These are phyloP conservation scores for Russula olivacea DNA, from an alignment of 768 basidiomycete genomes.

Conservation along the genomic window DNA sequence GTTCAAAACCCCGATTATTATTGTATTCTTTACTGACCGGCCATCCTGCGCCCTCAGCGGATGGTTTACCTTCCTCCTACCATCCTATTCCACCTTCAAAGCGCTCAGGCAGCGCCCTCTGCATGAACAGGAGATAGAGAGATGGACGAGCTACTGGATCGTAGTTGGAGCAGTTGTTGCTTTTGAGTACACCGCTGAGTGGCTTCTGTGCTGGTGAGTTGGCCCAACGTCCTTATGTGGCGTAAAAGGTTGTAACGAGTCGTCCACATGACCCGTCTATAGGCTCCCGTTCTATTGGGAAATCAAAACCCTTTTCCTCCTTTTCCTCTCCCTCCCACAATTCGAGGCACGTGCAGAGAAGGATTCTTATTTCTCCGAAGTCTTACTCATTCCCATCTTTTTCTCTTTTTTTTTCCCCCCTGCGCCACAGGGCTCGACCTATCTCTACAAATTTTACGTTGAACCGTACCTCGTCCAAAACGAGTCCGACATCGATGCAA, in stretches of 20 bases:
- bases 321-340: constrained; percentile 66
- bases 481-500: constrained; percentile 54
- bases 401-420: background rate
- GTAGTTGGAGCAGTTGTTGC: constrained; percentile 56
- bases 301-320: constrained; percentile 56
- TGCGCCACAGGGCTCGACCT: constrained; percentile 52
- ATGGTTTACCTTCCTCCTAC: constrained; percentile 66
- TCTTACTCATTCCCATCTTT: background rate
- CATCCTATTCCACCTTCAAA: constrained; percentile 62
- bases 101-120: constrained; percentile 50
- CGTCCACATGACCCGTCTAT: constrained; percentile 20
- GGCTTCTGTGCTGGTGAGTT: constrained; percentile 59
- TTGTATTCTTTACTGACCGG: background rate
- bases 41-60: constrained; percentile 38
- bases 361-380: background rate
- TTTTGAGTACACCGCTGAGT: constrained; percentile 57
- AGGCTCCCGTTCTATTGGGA: constrained; percentile 81
- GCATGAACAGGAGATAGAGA: constrained; percentile 48
- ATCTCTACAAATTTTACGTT: constrained; percentile 54
- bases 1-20: background rate
- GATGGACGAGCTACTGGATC: constrained; percentile 59
- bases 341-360: constrained; percentile 44
- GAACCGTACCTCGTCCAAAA: constrained; percentile 56
- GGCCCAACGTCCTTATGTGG: background rate
- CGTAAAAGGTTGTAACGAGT: background rate